phyloP scores from a whole-genome alignment of 495 filamentous ascomycete genomes.

The Sordaria brevicollis region DNA sequence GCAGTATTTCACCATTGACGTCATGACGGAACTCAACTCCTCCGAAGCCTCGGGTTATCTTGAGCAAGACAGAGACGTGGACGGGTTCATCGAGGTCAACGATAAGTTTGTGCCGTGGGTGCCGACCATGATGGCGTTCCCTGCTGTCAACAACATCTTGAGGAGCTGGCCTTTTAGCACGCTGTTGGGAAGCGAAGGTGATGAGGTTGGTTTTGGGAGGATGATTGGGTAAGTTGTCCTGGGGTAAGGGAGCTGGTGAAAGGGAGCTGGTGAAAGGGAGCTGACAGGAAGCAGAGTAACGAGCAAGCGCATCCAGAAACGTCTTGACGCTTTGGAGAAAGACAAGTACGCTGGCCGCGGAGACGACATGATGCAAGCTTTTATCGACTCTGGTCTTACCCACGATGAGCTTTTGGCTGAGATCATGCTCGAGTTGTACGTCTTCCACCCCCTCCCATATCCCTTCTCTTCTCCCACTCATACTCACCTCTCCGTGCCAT shows the following conservation, averaged over 20 bases:
- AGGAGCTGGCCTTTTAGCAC: slow-evolving; percentile 3
- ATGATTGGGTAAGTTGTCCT: slow-evolving; percentile 14
- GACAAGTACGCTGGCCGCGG: background rate
- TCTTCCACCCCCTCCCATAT: background rate
- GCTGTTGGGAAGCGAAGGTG: slow-evolving; percentile 10
- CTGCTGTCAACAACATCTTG: too few species aligned
- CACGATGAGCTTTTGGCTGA: slow-evolving; percentile 14
- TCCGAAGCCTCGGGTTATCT: slow-evolving; percentile 24
- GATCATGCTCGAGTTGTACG: slow-evolving; percentile 7
- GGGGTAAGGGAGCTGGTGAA: too few species aligned
- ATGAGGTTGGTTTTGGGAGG: slow-evolving; percentile 16
- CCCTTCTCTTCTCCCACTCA: background rate
- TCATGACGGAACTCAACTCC: slow-evolving; percentile 31
- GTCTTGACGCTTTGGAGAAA: slow-evolving; percentile 7
- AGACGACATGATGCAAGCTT: slow-evolving; percentile 30
- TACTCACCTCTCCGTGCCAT: background rate
- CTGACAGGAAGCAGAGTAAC: slow-evolving; percentile 7
- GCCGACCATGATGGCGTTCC: too few species aligned
- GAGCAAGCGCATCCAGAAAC: slow-evolving; percentile 7
- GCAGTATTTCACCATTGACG: slow-evolving; percentile 49
- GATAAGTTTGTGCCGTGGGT: background rate
- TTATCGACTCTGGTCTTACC: slow-evolving; percentile 29
- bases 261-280: background rate
- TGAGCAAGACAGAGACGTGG: slow-evolving; percentile 15
- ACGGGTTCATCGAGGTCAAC: slow-evolving; percentile 15